Evolutionary conservation across 257 asterid genomes (phyloP).

Genomic region (Parsonsia alboflavescens): DNA sequence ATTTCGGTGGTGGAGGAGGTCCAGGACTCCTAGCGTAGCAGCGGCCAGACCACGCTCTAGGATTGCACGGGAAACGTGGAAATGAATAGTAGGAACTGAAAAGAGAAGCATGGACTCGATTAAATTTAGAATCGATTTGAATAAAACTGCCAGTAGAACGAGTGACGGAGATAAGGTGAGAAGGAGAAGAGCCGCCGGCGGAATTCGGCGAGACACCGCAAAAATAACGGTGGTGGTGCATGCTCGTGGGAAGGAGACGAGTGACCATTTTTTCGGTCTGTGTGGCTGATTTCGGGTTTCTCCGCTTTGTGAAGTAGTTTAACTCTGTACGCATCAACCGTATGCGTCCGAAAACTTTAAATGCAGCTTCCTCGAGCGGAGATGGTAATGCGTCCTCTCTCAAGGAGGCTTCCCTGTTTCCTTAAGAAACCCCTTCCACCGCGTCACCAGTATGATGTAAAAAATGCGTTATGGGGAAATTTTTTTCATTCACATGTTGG

Average conservation of each 20-base stretch:
- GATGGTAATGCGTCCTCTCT: no score
- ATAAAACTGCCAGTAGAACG: neutral
- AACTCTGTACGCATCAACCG: no score
- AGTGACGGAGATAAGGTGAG: neutral
- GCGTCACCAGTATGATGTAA: no score
- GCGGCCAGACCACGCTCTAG: slow-evolving; percentile 29
- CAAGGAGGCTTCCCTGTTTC: no score
- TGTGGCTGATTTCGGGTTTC: slow-evolving; percentile 1
- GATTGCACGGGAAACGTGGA: slow-evolving; percentile 16
- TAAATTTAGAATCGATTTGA: neutral
- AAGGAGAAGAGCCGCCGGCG: slow-evolving; percentile 11
- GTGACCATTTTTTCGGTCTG: slow-evolving; percentile 20
- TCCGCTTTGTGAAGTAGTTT: neutral
- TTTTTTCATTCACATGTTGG: no score
- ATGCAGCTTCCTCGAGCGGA: no score
- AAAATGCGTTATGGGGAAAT: no score
- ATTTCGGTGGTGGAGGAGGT: slow-evolving; percentile 34
- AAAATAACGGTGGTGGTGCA: slow-evolving; percentile 9
- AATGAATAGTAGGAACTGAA: slow-evolving; percentile 34
- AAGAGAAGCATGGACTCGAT: slow-evolving; percentile 3
- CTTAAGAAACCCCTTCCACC: no score
- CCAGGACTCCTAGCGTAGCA: slow-evolving; percentile 47
- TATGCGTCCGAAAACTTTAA: no score
- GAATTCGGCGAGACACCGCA: slow-evolving; percentile 2
- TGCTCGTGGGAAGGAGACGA: slow-evolving; percentile 17